These are phyloP conservation scores for Suillus fuscotomentosus DNA, from an alignment of 768 basidiomycete species.

Conservation along the genomic window DNA sequence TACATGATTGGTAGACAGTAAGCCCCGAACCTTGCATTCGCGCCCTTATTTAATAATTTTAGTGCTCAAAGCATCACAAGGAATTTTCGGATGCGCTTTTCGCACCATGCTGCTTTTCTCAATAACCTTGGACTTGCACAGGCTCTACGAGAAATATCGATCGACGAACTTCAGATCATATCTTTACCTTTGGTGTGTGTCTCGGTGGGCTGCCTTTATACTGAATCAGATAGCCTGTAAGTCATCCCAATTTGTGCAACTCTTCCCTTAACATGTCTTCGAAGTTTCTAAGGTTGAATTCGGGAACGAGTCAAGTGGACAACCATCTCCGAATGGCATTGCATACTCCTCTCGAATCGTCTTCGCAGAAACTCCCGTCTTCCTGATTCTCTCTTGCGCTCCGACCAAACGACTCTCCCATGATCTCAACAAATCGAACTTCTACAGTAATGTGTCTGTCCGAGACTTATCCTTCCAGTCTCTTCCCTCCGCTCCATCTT, in stretches of 20 bases:
- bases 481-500: slow-evolving; percentile 20
- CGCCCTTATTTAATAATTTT: slow-evolving; percentile 3
- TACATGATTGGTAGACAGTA: slow-evolving; percentile 87
- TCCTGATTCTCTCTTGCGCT: slow-evolving; percentile 60
- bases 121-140: slow-evolving; percentile 68
- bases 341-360: slow-evolving; percentile 30
- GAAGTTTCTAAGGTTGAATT: slow-evolving; percentile 65
- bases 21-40: slow-evolving; percentile 28
- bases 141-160: slow-evolving; percentile 88
- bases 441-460: slow-evolving; percentile 17
- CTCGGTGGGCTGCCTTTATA: slow-evolving; percentile 83
- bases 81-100: slow-evolving; percentile 87
- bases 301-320: slow-evolving; percentile 43
- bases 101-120: slow-evolving; percentile 82
- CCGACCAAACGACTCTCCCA: slow-evolving; percentile 78
- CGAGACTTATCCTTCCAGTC: slow-evolving; percentile 21
- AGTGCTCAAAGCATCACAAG: slow-evolving; percentile 77
- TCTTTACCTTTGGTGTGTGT: slow-evolving; percentile 96
- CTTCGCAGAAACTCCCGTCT: slow-evolving; percentile 8
- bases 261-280: slow-evolving; percentile 5
- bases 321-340: slow-evolving; percentile 21
- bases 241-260: slow-evolving; percentile 26
- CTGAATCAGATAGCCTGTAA: slow-evolving; percentile 77
- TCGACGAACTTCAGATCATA: slow-evolving; percentile 95
- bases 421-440: slow-evolving; percentile 50